Conservation (phyloP, 495 filamentous ascomycete genomes). For the Hyphodiscus hymeniophilus region DNA sequence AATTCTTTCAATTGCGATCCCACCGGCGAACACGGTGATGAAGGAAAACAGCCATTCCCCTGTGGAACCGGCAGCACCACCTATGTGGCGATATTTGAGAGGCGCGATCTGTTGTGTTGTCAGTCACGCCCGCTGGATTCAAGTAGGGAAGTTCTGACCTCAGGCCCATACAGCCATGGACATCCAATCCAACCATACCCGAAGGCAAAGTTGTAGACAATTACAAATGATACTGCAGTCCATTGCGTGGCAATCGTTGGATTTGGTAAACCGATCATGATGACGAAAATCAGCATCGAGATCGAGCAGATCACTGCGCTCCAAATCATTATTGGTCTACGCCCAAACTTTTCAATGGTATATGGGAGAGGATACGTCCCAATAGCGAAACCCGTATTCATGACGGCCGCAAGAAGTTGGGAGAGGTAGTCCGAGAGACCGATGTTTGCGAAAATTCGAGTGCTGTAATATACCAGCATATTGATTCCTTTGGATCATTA, state of each 20-base stretch:
- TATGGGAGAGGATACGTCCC: not conserved
- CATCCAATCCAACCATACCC: too few relatives aligned
- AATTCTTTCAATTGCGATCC: slow-evolving; percentile 22
- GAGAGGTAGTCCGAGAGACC: not conserved
- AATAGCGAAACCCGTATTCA: slow-evolving; percentile 1
- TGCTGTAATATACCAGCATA: slow-evolving; percentile 1
- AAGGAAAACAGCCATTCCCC: slow-evolving; percentile 28
- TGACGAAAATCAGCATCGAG: too few relatives aligned
- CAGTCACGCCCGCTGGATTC: too few relatives aligned
- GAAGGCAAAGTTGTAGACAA: too few relatives aligned
- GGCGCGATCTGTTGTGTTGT: slow-evolving; percentile 28
- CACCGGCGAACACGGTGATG: slow-evolving; percentile 28
- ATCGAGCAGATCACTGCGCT: not conserved
- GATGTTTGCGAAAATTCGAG: not conserved
- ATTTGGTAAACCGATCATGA: too few relatives aligned
- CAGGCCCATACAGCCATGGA: too few relatives aligned
- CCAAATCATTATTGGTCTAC: not conserved
- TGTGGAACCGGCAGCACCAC: slow-evolving; percentile 19
- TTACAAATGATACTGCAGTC: too few relatives aligned
- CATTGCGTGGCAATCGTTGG: too few relatives aligned
- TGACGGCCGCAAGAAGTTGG: not conserved
- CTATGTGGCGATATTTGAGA: slow-evolving; percentile 25
- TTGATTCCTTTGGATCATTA: too few relatives aligned
- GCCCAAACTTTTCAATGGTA: not conserved
- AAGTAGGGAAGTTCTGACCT: too few relatives aligned